Conservation (phyloP, 108 stramenopile genomes). For the Nitzschia sp. region DNA sequence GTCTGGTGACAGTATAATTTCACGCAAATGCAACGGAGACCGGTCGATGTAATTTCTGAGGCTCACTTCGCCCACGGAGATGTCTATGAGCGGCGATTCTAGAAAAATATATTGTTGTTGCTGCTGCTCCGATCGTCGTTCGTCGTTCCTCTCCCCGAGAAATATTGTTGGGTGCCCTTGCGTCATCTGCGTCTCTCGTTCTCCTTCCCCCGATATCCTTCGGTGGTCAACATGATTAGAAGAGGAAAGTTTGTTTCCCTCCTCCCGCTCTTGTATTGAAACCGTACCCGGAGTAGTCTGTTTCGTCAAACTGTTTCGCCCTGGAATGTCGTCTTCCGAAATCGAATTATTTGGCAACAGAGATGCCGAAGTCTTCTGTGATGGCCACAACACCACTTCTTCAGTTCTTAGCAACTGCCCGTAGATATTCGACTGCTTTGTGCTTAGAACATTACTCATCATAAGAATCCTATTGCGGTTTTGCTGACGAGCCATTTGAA, state of each 20-base stretch:
- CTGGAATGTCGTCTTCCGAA: not conserved
- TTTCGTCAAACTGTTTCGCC: no score
- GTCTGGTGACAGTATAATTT: not conserved
- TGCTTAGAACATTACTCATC: slow-evolving; percentile 25
- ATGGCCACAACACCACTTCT: slow-evolving; percentile 27
- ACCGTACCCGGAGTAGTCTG: no score
- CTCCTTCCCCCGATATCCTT: not conserved
- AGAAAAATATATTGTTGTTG: not conserved
- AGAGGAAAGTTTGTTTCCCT: no score
- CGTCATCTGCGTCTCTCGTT: not conserved
- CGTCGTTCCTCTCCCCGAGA: not conserved
- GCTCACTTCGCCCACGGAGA: not conserved
- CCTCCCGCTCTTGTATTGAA: no score
- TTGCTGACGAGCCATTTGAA: not conserved
- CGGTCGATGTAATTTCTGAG: not conserved
- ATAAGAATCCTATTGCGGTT: not conserved
- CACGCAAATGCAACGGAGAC: not conserved
- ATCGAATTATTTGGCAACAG: not conserved
- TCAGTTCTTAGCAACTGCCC: slow-evolving; percentile 1
- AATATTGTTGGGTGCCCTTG: not conserved
- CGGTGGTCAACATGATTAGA: no score
- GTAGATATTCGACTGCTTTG: slow-evolving; percentile 15
- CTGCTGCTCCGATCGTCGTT: no score
- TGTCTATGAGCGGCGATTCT: not conserved
- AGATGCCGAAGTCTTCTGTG: slow-evolving; percentile 2